Base-by-base conservation (phyloP, 257 asterid genomes). In the Solanum bulbocastanum region DNA sequence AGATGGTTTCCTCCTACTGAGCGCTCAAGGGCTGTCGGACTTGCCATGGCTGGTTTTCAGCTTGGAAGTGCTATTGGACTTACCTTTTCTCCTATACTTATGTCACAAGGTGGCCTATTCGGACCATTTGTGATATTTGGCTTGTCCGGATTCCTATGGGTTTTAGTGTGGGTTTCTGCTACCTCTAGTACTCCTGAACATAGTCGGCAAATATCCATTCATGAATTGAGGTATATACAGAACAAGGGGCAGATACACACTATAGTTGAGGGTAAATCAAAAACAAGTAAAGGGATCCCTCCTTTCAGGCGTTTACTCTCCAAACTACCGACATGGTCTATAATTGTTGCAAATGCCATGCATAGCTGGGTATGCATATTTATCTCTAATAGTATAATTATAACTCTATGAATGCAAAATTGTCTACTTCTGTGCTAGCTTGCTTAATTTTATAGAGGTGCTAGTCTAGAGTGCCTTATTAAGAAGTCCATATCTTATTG, bases 31-130 rank as follows among this genome's bases (percentile, higher is more conserved):
- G 98, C 98, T 84, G 98, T 97, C n/a, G 99, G 96, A 89, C 99
- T 97, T 91, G 99, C 99, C 75, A 97, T 97, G 99, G 99, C 98
- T 85, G 99, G 99, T 62, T 97, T 97, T 89, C 98, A 96, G 93
- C 97, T 97, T 88, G 99, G 99, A 90, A 97, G 99, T 93, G 99
- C 99, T 78, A 93, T 97, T 87, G 99, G 98, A 88, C 98, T 97
- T 84, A 94, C 96, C 36, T 98, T 97, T 86, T 94, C 99, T 90
- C 99, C 99, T 72, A 95, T 97, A 73, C 98, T 97, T 86, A 95
- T 97, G 98, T 93, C 98, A 83, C 97, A 94, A 88, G 99, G 95
- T 40, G 99, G 99, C 76, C 65, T 97, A 33, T 96, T 88, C 91
- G 99, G 99, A 73, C 99, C 99, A 40, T 97, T 97, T 92, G 98